phyloP scores from a whole-genome alignment of 495 filamentous ascomycete species.

The Sporormia fimetaria region DNA sequence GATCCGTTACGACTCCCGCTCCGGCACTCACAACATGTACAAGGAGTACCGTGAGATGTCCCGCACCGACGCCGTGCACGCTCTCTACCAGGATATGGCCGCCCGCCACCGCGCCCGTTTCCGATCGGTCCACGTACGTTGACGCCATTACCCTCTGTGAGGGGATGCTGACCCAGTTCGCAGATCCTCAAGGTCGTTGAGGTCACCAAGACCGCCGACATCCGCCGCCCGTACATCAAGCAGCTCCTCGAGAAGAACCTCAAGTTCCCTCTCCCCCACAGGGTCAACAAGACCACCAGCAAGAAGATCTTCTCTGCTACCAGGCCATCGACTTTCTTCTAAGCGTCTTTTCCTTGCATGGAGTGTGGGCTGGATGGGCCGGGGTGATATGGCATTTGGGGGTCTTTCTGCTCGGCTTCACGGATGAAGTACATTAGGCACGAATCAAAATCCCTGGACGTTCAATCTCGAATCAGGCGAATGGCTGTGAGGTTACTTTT shows the following conservation, averaged over 20 bases:
- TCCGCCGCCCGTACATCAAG: slow-evolving; percentile 98
- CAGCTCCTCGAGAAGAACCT: slow-evolving; percentile 90
- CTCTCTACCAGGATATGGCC: slow-evolving; percentile 98
- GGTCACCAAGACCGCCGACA: slow-evolving; percentile 78
- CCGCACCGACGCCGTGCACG: slow-evolving; percentile 84
- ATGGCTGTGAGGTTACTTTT: too few relatives aligned
- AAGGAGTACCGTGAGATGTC: slow-evolving; percentile 99
- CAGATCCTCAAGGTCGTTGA: slow-evolving; percentile 98
- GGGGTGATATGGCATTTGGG: slow-evolving; percentile 17
- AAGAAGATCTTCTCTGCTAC: slow-evolving; percentile 85
- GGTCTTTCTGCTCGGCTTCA: slow-evolving; percentile 24
- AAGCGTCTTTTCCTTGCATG: slow-evolving; percentile 25
- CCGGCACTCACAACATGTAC: slow-evolving; percentile 99
- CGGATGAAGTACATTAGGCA: slow-evolving; percentile 24
- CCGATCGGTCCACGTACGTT: slow-evolving; percentile 89
- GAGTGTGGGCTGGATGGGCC: slow-evolving; percentile 20
- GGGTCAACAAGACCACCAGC: slow-evolving; percentile 61
- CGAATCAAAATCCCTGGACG: slow-evolving; percentile 25
- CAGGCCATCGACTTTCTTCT: slow-evolving; percentile 78
- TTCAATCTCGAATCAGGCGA: too few relatives aligned
- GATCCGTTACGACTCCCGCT: slow-evolving; percentile 99
- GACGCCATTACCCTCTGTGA: not conserved
- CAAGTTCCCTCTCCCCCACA: slow-evolving; percentile 97
- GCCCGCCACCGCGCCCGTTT: slow-evolving; percentile 96
- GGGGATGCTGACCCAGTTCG: slow-evolving; percentile 12